phyloP scores from a whole-genome alignment of 2,329 filamentous ascomycete species.

The Hortaea sp. region DNA sequence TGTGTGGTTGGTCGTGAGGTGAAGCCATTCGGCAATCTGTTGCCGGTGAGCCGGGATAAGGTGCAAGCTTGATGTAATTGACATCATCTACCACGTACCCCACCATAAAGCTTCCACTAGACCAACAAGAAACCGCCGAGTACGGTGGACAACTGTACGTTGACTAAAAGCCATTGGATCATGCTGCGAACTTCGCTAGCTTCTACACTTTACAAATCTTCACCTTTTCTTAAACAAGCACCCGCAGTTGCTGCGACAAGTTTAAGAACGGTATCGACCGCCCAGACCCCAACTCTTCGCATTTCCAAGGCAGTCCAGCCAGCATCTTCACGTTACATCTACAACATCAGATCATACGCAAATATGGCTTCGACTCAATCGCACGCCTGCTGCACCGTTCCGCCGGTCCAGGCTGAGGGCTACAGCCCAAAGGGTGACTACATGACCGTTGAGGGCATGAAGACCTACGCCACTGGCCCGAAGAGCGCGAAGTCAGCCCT shows the following conservation, averaged over 20 bases:
- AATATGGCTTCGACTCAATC: conserved; percentile 22
- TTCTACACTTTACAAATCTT: background rate
- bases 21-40: no score
- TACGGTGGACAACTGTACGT: background rate
- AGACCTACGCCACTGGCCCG: conserved; percentile 49
- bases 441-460: conserved; percentile 49
- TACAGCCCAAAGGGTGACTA: conserved; percentile 51
- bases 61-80: background rate
- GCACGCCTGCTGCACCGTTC: conserved; percentile 39
- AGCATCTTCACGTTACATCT: no score
- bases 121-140: background rate
- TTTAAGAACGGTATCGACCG: background rate
- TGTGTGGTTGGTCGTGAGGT: no score
- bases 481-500: conserved; percentile 46
- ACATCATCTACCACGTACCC: background rate
- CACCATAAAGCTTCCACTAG: background rate
- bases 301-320: background rate
- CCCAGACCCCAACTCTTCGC: background rate
- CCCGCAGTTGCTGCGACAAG: background rate
- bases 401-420: conserved; percentile 37
- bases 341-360: conserved; percentile 5
- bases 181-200: background rate
- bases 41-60: no score
- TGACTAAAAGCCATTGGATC: background rate
- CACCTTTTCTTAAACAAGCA: background rate